Percentiles rank a stretch among this genome's conserved stretches.
These are phyloP conservation scores for Chimonanthus salicifolius DNA, from an alignment of 164 flowering plant species.

Conservation along the genomic window DNA sequence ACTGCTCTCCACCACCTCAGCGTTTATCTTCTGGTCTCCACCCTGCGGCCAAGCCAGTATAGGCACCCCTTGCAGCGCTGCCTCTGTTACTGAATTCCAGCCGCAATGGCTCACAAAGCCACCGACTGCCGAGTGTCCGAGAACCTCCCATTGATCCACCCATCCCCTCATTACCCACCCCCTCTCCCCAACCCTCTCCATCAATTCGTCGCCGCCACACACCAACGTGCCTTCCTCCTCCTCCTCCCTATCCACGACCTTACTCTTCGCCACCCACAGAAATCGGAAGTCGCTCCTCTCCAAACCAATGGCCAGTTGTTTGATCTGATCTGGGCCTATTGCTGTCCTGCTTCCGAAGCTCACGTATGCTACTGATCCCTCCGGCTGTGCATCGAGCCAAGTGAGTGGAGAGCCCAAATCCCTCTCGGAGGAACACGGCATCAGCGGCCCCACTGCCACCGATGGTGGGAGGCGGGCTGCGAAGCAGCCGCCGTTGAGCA, in stretches of 20 bases:
- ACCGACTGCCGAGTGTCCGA: conserved; percentile 24
- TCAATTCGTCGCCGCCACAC: conserved; percentile 11
- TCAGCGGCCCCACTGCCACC: conserved; percentile 38
- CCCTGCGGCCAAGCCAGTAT: conserved; percentile 29
- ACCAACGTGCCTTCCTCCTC: conserved; percentile 15
- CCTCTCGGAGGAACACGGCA: conserved; percentile 12
- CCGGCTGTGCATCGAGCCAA: conserved; percentile 46
- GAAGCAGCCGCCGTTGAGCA: conserved; percentile 26
- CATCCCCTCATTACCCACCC: conserved; percentile 24
- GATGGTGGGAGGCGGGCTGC: conserved; percentile 27
- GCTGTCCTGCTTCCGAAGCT: conserved; percentile 51
- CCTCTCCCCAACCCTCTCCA: conserved; percentile 17
- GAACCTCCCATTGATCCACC: conserved; percentile 25
- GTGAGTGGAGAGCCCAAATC: not conserved
- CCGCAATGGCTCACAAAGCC: conserved; percentile 39
- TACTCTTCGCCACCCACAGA: conserved; percentile 44
- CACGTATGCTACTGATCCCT: conserved; percentile 39
- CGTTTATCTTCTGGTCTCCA: conserved; percentile 37
- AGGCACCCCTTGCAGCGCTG: conserved; percentile 25
- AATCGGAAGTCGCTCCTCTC: conserved; percentile 30
- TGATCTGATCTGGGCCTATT: conserved; percentile 30
- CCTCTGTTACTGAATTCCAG: conserved; percentile 38
- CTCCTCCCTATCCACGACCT: conserved; percentile 40
- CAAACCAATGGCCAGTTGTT: conserved; percentile 39
- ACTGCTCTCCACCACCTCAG: conserved; percentile 23